Evolutionary conservation across 1,284 basidiomycete genomes (phyloP).

Genomic region (Violaceomyces palustris): DNA sequence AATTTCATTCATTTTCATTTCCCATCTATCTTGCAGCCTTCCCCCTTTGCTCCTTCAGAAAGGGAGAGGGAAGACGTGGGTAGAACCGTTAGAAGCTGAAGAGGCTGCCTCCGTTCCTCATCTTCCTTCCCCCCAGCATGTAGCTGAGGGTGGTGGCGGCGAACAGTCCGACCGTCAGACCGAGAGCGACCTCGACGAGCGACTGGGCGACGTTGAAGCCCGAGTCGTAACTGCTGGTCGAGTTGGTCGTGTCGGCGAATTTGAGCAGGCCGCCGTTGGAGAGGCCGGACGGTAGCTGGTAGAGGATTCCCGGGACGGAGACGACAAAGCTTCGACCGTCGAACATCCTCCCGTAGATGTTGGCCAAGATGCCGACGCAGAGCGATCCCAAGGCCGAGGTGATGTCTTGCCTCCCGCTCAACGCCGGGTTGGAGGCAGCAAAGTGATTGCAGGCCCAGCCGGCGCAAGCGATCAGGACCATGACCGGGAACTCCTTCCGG

Average conservation of each 20-base stretch:
- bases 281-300: constrained; percentile 82
- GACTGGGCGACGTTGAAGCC: constrained; percentile 30
- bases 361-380: constrained; percentile 74
- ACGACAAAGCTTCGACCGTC: constrained; percentile 72
- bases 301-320: constrained; percentile 63
- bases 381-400: constrained; percentile 62
- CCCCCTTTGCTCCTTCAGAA: no score
- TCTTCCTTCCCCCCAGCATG: constrained; percentile 36
- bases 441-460: constrained; percentile 61
- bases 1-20: no score
- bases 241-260: constrained; percentile 57
- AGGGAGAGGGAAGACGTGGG: no score
- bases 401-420: constrained; percentile 35
- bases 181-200: constrained; percentile 48
- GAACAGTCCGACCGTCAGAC: constrained; percentile 50
- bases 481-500: constrained; percentile 64
- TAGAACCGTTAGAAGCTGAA: constrained; percentile 40
- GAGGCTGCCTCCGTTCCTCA: constrained; percentile 37
- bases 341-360: constrained; percentile 75
- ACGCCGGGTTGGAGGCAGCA: constrained; percentile 17
- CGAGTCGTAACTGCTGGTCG: constrained; percentile 10
- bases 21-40: no score
- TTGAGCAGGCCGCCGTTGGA: constrained; percentile 75
- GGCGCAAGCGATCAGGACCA: constrained; percentile 68
- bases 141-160: constrained; percentile 44